Evolutionary conservation across 2,329 filamentous ascomycete species (phyloP), one percentile per base, ranked within the genome.

Genomic region (Ophiocordyceps australis): DNA sequence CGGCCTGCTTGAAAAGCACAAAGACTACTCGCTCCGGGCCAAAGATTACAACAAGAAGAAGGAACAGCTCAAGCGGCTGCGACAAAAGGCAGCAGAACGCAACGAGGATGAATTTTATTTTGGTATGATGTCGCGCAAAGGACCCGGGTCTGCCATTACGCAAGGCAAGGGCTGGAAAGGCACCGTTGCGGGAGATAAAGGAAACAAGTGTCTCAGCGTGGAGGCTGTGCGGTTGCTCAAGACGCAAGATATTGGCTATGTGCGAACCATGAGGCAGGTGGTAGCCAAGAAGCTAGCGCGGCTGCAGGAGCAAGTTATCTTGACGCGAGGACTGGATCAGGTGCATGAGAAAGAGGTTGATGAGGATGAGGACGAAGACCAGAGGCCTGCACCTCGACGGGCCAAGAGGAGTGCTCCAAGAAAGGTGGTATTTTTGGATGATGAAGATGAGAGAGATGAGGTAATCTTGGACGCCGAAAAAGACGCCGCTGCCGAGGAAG

Each of bases 1-100:
- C 54, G 89, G 89, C 35, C 67, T 95, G 14, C 73, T 95, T 33
- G 89, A 95, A 52, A 95, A 98, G 57, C 79, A 89, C 64, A 94
- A 94, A 59, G 71, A 76, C 46, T 75, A 76, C 49, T 59, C 62
- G 24, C 63, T 71, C 26, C 69, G 73, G 32, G 68, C 72, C 15
- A 57, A 62, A 36, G 72, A 77, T 44, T 72, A 67, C 57, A 70
- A 69, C 42, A 61, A 63, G 47, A 77, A 78, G 41, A 69, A 77
- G 43, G 46, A 50, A 1, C 57, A 63, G 28, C 60, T 77, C 32
- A 66, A 68, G 41, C 50, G 50, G 16, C 62, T 78, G 25, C 59
- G 60, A 24, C 53, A 62, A 30, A 76, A 76, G 42, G 72, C 68
- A 5, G 49, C 67, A 30, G 63, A 73, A 20, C 65, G 70, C 37